Evolutionary conservation across 192 early-diverging fungal species (phyloP), one percentile per base, ranked within the genome.

Genomic region (Backusella australiensis): DNA sequence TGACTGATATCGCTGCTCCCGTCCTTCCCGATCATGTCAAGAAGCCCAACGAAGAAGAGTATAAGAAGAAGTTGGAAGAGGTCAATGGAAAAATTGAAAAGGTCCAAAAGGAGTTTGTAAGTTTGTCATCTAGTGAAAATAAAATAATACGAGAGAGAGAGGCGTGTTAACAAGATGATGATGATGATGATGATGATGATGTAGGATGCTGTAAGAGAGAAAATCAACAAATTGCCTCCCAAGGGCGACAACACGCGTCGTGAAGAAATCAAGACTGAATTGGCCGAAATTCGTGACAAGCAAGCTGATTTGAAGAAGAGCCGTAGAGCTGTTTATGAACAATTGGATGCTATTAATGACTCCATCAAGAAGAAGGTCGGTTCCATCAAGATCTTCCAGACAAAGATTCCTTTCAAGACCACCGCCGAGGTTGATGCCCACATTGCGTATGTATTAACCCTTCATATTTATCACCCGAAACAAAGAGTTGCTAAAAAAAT

Each of bases 331-430:
- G 88, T 90, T 26, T 87, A 94, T 81, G 92, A 94, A 81, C 84
- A 90, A 75, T 81, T 94, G 72, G 94, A 88, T 69, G 74, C 84
- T 63, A 85, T 96, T 29, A 90, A 92, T 72, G 89, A 91, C 21
- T 89, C 88, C 41, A 86, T 96, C 77, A 88, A 89, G 83, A 95
- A 95, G 86, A 96, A 94, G 89, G 78, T 79, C 9, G 41, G 53
- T 36, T 32, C 63, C 32, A 70, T 79, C 67, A 94, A 93, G 88
- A 81, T 83, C 34, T 85, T 86, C 76, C 93, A 94, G 80, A 85
- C 91, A 79, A 95, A 93, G 86, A 82, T 91, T 59, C 90, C 89
- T 52, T 96, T 87, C 88, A 96, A 94, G 86, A 92, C 84, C 35
- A 85, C 88, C 29, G 93, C 86, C 26, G 96, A 96, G 36, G 90